phyloP scores from a whole-genome alignment of 2,329 filamentous ascomycete species.

The Calonectria multiphialidica region DNA sequence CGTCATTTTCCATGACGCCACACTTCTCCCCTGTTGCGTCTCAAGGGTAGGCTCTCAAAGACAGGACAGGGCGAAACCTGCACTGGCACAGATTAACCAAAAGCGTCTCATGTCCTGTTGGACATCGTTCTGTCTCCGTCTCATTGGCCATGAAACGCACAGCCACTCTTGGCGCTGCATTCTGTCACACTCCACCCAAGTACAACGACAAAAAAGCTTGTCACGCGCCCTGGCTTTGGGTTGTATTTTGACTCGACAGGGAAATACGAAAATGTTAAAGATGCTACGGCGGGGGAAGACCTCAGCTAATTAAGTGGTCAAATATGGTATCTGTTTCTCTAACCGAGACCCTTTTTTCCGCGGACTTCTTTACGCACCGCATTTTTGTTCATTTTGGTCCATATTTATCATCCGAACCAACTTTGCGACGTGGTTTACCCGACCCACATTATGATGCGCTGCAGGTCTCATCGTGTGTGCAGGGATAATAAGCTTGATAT shows the following conservation, averaged over 20 bases:
- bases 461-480: neutral
- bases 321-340: neutral
- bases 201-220: neutral
- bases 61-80: neutral
- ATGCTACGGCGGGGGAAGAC: neutral
- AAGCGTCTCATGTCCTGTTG: neutral
- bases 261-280: neutral
- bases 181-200: neutral
- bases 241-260: neutral
- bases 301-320: no score
- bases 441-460: neutral
- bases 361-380: no score
- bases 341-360: neutral
- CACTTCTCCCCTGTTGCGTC: neutral
- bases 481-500: constrained; percentile 7
- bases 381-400: neutral
- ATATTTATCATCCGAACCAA: neutral
- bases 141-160: neutral
- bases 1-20: neutral
- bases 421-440: neutral
- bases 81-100: neutral
- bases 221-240: neutral
- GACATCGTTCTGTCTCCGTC: no score
- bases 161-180: constrained; percentile 1
- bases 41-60: neutral